Conservation (phyloP, 2,329 filamentous ascomycete species). For the Beauveria scarabaeidicola region DNA sequence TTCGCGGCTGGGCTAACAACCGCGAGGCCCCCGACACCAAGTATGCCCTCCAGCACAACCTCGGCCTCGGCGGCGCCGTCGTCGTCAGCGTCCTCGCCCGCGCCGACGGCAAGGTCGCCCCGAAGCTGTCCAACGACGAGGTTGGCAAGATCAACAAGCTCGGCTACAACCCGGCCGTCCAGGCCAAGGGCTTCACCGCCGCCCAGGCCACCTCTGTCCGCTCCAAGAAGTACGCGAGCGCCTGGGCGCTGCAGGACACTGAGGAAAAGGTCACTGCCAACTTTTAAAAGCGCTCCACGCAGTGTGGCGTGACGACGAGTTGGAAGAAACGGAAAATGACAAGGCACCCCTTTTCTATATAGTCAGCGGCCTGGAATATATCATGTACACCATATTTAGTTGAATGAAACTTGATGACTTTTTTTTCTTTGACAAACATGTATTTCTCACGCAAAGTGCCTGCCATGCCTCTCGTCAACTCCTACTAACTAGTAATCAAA, state of each 20-base stretch:
- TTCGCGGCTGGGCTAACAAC: conserved; percentile 94
- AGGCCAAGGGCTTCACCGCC: conserved; percentile 79
- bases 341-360: not conserved
- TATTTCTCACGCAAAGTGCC: not conserved
- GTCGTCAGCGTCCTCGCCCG: conserved; percentile 86
- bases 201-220: conserved; percentile 64
- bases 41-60: conserved; percentile 80
- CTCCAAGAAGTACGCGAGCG: conserved; percentile 54
- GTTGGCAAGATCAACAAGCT: conserved; percentile 60
- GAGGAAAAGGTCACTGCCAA: conserved; percentile 32
- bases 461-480: no score
- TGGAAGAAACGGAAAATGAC: not conserved
- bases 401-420: conserved; percentile 6
- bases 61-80: conserved; percentile 82
- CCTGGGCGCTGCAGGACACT: conserved; percentile 69
- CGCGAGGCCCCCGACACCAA: conserved; percentile 59
- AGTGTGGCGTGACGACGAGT: not conserved
- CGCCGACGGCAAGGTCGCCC: conserved; percentile 62
- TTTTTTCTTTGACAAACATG: not conserved
- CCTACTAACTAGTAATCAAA: no score
- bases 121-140: conserved; percentile 49
- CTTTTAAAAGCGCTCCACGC: conserved; percentile 18
- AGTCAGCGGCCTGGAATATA: conserved; percentile 7
- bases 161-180: conserved; percentile 86
- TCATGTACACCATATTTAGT: conserved; percentile 11